Evolutionary conservation across 1,139 yeast species (phyloP).

Genomic region (Pichia sp.): DNA sequence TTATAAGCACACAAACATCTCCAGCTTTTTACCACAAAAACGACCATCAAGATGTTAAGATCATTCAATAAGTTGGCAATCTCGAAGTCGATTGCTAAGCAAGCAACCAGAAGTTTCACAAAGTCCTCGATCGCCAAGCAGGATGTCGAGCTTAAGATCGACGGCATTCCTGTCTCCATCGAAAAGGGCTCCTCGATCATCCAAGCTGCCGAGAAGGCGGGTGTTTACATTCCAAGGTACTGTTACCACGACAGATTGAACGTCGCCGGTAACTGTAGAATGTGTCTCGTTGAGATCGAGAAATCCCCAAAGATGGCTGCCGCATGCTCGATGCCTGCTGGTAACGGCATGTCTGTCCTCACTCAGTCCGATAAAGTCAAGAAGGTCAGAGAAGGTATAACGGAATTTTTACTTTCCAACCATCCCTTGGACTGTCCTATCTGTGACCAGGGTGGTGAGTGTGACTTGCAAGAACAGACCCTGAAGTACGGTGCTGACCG

Average conservation of each 20-base stretch:
- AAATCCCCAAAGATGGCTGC: conserved; percentile 89
- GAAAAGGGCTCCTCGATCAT: conserved; percentile 87
- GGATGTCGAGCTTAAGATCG: conserved; percentile 73
- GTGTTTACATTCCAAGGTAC: conserved; percentile 82
- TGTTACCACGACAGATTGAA: conserved; percentile 91
- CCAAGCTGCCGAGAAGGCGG: conserved; percentile 91
- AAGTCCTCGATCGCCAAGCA: conserved; percentile 11
- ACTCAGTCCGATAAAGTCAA: conserved; percentile 77
- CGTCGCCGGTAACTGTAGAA: conserved; percentile 92
- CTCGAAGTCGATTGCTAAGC: conserved; percentile 13
- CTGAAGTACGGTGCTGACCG: conserved; percentile 82
- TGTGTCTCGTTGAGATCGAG: conserved; percentile 90
- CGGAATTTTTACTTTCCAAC: conserved; percentile 82
- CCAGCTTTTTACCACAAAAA: neutral
- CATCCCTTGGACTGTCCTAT: conserved; percentile 93
- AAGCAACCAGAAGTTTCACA: conserved; percentile 17
- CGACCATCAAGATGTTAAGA: conserved; percentile 14
- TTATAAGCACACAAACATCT: neutral
- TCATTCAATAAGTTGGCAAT: conserved; percentile 16
- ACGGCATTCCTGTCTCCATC: conserved; percentile 70
- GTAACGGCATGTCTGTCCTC: conserved; percentile 82
- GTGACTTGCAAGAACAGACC: conserved; percentile 87
- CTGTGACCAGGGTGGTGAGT: conserved; percentile 94
- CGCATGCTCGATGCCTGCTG: conserved; percentile 88
- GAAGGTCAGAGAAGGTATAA: conserved; percentile 86